Evolutionary conservation across 2,329 filamentous ascomycete species (phyloP), one percentile per base, ranked within the genome.

Genomic region (Pseudonectria buxi): DNA sequence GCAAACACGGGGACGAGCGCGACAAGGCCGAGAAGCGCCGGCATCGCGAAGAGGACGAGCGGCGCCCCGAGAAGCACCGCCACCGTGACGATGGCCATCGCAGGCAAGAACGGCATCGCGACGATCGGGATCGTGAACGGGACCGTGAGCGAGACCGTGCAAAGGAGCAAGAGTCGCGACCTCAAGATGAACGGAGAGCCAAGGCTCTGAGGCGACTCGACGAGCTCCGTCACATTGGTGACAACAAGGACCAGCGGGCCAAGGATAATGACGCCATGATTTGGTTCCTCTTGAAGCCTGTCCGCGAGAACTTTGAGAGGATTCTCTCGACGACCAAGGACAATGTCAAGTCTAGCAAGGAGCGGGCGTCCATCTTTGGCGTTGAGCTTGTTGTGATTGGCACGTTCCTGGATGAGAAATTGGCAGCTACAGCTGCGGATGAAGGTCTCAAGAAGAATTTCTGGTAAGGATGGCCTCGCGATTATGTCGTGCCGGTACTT

Each of bases 321-420:
- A 74, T 83, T 35, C 65, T 74, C 35, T 72, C 69, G 33, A 78
- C 78, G 4, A 82, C 75, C 3, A 75, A 74, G 45, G 76, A 78
- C 46, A 72, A 72, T 32, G 74, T 80, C 42, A 76, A 76, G 36
- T 76, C 72, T 18, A 74, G 75, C 49, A 78, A 80, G 45, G 70
- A 75, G 34, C 70, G 80, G 29, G 72, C 80, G 14, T 71, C 67
- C 49, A 70, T 79, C 28, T 73, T 82, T 51, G 79, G 78, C 47
- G 63, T 65, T 18, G 74, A 81, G 50, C 60, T 83, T 26, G 64
- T 79, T 28, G 68, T 68, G 4, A 78, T 83, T 55, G 79, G 79
- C 35, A 71, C 74, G 37, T 81, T 79, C 49, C 72, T 82, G 42
- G 70, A 74, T 32, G 62, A 62, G 40, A 59, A 57, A 37, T 47